Evolutionary conservation across 164 flowering plant species (phyloP), one percentile per base, ranked within the genome.

Genomic region (Kingdonia uniflora): DNA sequence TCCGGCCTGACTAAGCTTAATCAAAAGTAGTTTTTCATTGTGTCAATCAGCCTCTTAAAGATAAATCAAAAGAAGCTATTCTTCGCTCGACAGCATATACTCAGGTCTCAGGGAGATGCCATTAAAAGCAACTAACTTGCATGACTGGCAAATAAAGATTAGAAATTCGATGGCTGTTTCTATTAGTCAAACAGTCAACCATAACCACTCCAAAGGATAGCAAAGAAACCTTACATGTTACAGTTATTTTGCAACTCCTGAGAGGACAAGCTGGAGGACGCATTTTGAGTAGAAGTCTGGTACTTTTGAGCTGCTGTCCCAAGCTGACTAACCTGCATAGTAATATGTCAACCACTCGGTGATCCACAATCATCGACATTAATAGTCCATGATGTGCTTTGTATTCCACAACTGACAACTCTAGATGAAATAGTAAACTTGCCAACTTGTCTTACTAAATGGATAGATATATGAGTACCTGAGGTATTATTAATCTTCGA

Each of bases 291-390:
- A 33, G 96, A 81, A 72, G 81, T 74, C 65, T 92, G 99, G 61
- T 82, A 88, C 49, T 92, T 92, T 61, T 92, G 99, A 66, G 97
- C 97, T 37, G 86, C 97, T 65, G 78, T 66, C 12, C 96, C 97
- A 61, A 92, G 91, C 70, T 88, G 99, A 75, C 77, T 80, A 57
- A 92, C 97, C 99, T 92, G 80, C 57, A 74, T 0, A 41, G 35
- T 12, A 40, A 35, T 59, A 57, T 23, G 4, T 29, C n/a, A n/a
- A n/a, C n/a, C n/a, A 29, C 4, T 29, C 8, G 8, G 4, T 25
- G 2, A 24, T 15, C 19, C 47, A 21, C 44, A 49, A 62, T 48
- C 29, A 55, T 26, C 6, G 6, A 29, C 35, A 29, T 29, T 29
- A 3, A 29, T 29, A 29, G 35, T 29, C 8, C 8, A 29, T 29